A percentile compares a stretch with the other conserved stretches of the same genome.
Conservation (phyloP, 139 green algal genomes). For the Pseudopediastrum boryanum region DNA sequence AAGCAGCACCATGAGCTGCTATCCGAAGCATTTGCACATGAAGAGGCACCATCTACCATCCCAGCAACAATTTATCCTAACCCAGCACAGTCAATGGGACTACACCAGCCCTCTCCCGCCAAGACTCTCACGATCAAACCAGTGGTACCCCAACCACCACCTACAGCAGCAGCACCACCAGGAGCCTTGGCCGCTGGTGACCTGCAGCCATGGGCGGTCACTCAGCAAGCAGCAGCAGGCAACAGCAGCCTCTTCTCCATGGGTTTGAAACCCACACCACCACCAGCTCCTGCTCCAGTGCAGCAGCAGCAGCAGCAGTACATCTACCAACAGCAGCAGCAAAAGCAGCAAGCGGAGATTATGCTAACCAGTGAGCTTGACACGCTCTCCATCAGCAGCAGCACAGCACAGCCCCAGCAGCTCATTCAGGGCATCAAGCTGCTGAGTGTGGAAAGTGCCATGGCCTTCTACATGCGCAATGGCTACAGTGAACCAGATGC, state of each 20-base stretch:
- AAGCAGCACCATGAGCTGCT: background rate
- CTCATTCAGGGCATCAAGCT: conserved; percentile 27
- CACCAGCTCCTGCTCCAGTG: background rate
- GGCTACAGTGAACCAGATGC: conserved; percentile 27
- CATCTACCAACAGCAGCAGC: background rate
- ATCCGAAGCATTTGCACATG: too few relatives aligned
- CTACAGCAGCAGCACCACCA: background rate
- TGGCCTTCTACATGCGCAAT: conserved; percentile 20
- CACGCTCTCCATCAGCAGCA: background rate
- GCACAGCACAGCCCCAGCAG: background rate
- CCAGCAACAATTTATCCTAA: too few relatives aligned
- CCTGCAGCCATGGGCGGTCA: too few relatives aligned
- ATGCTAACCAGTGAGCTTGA: background rate
- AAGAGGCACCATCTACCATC: too few relatives aligned
- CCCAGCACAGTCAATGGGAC: background rate
- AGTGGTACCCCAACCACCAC: too few relatives aligned
- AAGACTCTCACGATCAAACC: too few relatives aligned
- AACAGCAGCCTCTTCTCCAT: background rate
- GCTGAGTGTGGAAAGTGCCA: conserved; percentile 35
- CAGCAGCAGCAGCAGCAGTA: background rate
- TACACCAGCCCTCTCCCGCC: background rate
- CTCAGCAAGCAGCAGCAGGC: background rate
- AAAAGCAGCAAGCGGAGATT: background rate
- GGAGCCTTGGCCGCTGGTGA: background rate
- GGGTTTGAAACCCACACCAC: too few relatives aligned